These are phyloP conservation scores for Kokia cookei DNA, from an alignment of 441 rosid species.

Conservation along the genomic window DNA sequence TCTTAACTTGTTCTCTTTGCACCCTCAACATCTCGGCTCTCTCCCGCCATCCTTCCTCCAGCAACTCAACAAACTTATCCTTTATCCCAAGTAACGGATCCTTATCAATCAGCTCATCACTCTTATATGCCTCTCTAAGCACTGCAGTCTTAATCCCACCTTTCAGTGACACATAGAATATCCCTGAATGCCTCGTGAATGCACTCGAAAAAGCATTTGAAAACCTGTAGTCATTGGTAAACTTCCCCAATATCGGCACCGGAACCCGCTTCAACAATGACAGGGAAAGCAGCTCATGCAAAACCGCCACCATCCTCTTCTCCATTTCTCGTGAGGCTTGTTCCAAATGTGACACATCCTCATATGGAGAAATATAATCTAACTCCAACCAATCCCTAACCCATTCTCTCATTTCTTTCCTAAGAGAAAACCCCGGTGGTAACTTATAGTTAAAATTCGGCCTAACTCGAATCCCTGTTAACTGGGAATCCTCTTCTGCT, in stretches of 20 bases:
- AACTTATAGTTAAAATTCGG: slow-evolving; percentile 65
- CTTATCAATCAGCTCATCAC: slow-evolving; percentile 43
- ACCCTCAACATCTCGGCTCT: slow-evolving; percentile 39
- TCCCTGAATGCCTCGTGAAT: slow-evolving; percentile 84
- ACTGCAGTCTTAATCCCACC: slow-evolving; percentile 81
- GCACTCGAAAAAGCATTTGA: slow-evolving; percentile 68
- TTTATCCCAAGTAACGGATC: slow-evolving; percentile 71
- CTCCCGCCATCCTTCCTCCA: slow-evolving; percentile 66
- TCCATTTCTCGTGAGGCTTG: slow-evolving; percentile 80
- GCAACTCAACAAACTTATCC: slow-evolving; percentile 50
- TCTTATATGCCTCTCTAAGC: slow-evolving; percentile 70
- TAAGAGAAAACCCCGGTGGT: slow-evolving; percentile 59
- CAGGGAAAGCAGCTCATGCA: slow-evolving; percentile 79
- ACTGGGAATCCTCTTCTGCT: slow-evolving; percentile 48
- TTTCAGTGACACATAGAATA: slow-evolving; percentile 82
- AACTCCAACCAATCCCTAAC: slow-evolving; percentile 81
- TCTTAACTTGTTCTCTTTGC: slow-evolving; percentile 35
- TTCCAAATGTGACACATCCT: slow-evolving; percentile 55
- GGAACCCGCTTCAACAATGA: slow-evolving; percentile 69
- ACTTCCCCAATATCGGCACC: slow-evolving; percentile 78
- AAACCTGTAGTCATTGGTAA: slow-evolving; percentile 63
- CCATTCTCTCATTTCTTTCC: slow-evolving; percentile 94
- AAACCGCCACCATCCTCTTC: slow-evolving; percentile 74
- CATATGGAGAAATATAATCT: slow-evolving; percentile 74
- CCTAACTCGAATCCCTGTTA: slow-evolving; percentile 49